Percentiles rank a stretch among this genome's conserved stretches.
Evolutionary conservation across 2,329 filamentous ascomycete species (phyloP).

Genomic region (Elsinoe fawcettii): DNA sequence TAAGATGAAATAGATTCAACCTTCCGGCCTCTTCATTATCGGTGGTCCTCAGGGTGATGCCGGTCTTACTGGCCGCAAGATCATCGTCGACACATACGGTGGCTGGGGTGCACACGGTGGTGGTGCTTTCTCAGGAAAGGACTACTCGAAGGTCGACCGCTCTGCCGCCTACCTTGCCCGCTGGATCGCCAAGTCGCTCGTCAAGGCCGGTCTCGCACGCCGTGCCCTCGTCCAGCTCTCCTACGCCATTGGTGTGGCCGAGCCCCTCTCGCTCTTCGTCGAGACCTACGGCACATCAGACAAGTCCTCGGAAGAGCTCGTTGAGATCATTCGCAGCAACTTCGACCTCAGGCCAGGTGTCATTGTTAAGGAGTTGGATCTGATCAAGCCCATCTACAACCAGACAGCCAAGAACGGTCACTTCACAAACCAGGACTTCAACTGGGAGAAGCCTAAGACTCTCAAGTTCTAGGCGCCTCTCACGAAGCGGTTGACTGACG

Average conservation of each 20-base stretch:
- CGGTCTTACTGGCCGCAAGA: slow-evolving; percentile 97
- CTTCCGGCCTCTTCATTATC: slow-evolving; percentile 97
- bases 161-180: slow-evolving; percentile 95
- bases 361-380: slow-evolving; percentile 93
- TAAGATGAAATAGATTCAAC: slow-evolving; percentile 62
- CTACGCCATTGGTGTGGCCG: slow-evolving; percentile 97
- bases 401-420: slow-evolving; percentile 99
- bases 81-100: slow-evolving; percentile 99
- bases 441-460: slow-evolving; percentile 79
- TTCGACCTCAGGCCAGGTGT: slow-evolving; percentile 97
- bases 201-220: slow-evolving; percentile 79
- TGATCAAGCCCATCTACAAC: slow-evolving; percentile 94
- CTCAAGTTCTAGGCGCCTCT: slow-evolving; percentile 7
- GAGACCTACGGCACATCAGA: slow-evolving; percentile 93
- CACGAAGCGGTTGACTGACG: slow-evolving; percentile 4
- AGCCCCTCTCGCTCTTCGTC: slow-evolving; percentile 96
- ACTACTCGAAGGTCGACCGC: slow-evolving; percentile 99
- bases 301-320: slow-evolving; percentile 85
- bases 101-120: slow-evolving; percentile 99
- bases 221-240: slow-evolving; percentile 95
- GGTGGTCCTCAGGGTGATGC: slow-evolving; percentile 98
- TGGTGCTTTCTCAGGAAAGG: slow-evolving; percentile 99
- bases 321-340: slow-evolving; percentile 89
- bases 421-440: slow-evolving; percentile 97
- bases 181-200: slow-evolving; percentile 98